Base-by-base conservation (phyloP, 139 green algal species). In the Chlorella sp. region DNA sequence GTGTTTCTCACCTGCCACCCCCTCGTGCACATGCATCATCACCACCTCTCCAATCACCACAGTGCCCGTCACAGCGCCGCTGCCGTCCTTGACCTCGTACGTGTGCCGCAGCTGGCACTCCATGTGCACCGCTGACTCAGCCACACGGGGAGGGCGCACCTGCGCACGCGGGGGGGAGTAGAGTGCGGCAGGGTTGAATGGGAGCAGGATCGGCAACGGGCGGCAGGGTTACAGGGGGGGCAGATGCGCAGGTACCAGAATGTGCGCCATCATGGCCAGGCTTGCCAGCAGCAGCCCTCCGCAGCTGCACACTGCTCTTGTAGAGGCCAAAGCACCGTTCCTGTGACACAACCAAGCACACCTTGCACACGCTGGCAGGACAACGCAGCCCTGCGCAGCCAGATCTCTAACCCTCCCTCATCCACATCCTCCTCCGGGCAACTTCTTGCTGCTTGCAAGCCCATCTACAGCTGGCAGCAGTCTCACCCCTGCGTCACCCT, bases 31-130 rank as follows among this genome's bases (percentile, higher is more conserved):
- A 87, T 99, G 97, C 83, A 96, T 93, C 80, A 96, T 75, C 34
- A 99, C 92, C 48, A 99, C 95, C 86, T 99, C 93, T n/a, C 92
- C 97, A 18, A 99, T 91, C 1, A 99, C 91, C 0, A 99, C 91
- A 7, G 94, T 96, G 53, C 81, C 84, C 22, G 95, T 95, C 22
- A 91, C 83, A 48, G 86, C 42, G 22, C 94, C 94, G 15, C 91
- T 61, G 66, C 69, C 84, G 89, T 97, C 95, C 18, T 93, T 91
- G 19, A 97, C 85, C 2, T 96, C 91, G 61, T 98, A 92, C 7
- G 94, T 93, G 86, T 95, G 78, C 32, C 79, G 79, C 48, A 99
- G 79, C 83, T 91, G 93, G 94, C 97, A 99, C 92, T 99, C 97
- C 91, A 99, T 93, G 39, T 98, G 95, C 37, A 99, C 90, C 4